Evolutionary conservation across 441 rosid species (phyloP).

Genomic region (Raphanus hybrid): DNA sequence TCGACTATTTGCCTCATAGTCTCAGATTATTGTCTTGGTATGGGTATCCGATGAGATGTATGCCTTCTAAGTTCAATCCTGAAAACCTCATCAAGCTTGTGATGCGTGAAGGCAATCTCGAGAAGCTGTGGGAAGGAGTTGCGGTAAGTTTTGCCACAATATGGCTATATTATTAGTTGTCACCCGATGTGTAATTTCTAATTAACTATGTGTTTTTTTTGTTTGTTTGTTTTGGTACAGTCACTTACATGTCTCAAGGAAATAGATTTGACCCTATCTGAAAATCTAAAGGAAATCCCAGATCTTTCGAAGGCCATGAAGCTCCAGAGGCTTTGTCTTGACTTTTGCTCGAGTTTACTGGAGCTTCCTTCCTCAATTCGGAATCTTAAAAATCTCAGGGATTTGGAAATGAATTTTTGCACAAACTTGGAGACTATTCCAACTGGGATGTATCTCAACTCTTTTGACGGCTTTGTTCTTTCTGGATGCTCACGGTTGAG

Average conservation of each 20-base stretch:
- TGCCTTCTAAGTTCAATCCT: constrained; percentile 18
- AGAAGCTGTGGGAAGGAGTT: constrained; percentile 25
- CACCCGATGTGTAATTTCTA: neutral
- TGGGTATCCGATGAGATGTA: constrained; percentile 9
- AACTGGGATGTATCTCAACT: neutral
- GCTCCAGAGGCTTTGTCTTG: neutral
- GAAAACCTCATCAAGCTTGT: constrained; percentile 24
- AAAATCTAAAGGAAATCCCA: neutral
- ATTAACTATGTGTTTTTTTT: neutral
- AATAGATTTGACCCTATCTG: neutral
- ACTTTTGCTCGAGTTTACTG: neutral
- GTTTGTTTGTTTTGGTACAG: neutral
- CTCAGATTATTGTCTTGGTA: constrained; percentile 29
- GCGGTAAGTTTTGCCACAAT: constrained; percentile 14
- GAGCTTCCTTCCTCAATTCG: neutral
- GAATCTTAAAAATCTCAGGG: neutral
- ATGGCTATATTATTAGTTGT: neutral
- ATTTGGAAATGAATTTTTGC: neutral
- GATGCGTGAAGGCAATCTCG: constrained; percentile 10
- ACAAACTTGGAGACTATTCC: constrained; percentile 5
- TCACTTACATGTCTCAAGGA: constrained; percentile 7
- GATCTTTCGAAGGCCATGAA: neutral
- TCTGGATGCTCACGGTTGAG: neutral
- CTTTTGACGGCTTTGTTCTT: neutral
- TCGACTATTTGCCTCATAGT: neutral